Conservation (phyloP, 345 rosid genomes). For the Erysimum cheiranthoides region DNA sequence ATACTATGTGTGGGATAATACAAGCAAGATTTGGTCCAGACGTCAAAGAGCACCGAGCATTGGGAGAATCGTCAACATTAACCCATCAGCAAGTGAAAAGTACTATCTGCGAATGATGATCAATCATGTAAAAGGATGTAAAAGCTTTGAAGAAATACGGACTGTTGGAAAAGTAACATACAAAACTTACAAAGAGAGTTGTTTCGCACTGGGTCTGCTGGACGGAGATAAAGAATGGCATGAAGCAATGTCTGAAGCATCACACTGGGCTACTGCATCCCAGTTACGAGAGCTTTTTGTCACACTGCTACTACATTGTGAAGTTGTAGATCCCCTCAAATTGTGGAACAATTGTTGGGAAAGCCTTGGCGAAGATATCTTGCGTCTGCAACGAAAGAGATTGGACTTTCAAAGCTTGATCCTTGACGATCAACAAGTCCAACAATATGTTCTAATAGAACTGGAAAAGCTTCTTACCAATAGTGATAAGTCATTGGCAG, state of each 20-base stretch:
- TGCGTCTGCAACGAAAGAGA: neutral
- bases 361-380: neutral
- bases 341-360: neutral
- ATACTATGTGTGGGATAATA: neutral
- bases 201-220: neutral
- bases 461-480: neutral
- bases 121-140: neutral
- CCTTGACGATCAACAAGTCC: neutral
- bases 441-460: neutral
- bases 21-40: neutral
- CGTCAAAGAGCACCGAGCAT: neutral
- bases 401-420: neutral
- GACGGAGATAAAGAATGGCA: conserved; percentile 6
- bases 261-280: neutral
- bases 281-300: neutral
- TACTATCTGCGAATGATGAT: neutral
- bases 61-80: neutral
- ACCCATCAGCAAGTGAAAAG: fast-evolving
- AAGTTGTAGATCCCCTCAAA: neutral
- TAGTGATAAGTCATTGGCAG: neutral
- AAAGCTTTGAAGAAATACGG: neutral
- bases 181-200: neutral
- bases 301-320: neutral
- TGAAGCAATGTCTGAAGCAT: neutral
- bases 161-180: neutral